Evolutionary conservation across 768 basidiomycete genomes (phyloP).

Genomic region (Coprinopsis marcescibilis): DNA sequence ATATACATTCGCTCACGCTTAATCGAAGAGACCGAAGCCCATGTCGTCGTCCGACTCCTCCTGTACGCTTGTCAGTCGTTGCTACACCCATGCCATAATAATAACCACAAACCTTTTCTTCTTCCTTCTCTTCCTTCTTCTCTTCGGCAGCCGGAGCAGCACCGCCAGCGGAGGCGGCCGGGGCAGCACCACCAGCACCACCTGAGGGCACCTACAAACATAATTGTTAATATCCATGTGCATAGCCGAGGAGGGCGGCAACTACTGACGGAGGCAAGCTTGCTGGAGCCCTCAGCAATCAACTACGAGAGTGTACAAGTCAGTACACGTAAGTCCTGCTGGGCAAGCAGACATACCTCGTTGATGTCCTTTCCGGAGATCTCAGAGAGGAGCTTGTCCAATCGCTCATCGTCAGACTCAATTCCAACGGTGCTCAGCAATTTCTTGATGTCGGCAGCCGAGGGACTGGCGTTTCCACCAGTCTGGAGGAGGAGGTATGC

Average conservation of each 20-base stretch:
- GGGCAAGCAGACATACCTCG: slow-evolving; percentile 41
- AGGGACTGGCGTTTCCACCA: slow-evolving; percentile 87
- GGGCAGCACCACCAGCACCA: slow-evolving; percentile 61
- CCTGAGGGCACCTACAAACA: slow-evolving; percentile 80
- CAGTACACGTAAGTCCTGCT: background rate
- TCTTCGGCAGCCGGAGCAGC: slow-evolving; percentile 61
- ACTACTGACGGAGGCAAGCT: slow-evolving; percentile 82
- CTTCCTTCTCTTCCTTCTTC: slow-evolving; percentile 86
- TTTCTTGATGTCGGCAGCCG: slow-evolving; percentile 81
- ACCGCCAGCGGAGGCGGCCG: slow-evolving; percentile 46
- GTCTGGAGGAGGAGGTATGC: slow-evolving; percentile 95
- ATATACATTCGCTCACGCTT: slow-evolving; percentile 23
- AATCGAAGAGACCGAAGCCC: slow-evolving; percentile 99
- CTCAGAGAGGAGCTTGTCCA: slow-evolving; percentile 82
- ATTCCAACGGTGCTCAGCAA: slow-evolving; percentile 84
- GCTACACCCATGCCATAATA: background rate
- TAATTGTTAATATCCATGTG: slow-evolving; percentile 4
- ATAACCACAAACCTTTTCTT: slow-evolving; percentile 64
- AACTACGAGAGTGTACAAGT: slow-evolving; percentile 46
- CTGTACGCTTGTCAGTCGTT: slow-evolving; percentile 31
- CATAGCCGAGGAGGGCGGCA: background rate
- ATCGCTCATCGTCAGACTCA: slow-evolving; percentile 77
- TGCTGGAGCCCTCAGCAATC: slow-evolving; percentile 88
- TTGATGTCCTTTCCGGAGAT: slow-evolving; percentile 87
- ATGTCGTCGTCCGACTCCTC: slow-evolving; percentile 98